Base-by-base conservation (phyloP, 495 filamentous ascomycete species). In the Hypoxylon cercidicola region DNA sequence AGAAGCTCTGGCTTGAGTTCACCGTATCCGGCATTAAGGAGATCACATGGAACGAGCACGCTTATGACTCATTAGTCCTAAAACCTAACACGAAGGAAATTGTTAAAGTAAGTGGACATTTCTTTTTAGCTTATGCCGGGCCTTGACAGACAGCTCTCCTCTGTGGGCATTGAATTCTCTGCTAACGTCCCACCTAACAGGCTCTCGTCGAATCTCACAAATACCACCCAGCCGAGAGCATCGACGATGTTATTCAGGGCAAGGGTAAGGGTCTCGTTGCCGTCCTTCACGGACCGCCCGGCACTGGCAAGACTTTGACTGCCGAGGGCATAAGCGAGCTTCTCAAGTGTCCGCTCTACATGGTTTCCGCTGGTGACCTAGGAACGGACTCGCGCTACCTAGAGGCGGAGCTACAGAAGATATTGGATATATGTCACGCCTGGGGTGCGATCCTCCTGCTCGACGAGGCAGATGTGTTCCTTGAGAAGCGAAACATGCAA, bases 1-100 rank as follows among this genome's bases (percentile, higher is more conserved):
- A 96, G 74, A 97, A 96, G 79, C 78, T 92, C 1, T 97, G 93
- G 93, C 84, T 97, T 0, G 92, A 97, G 75, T 96, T 97, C 68
- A 89, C 87, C 18, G 87, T 97, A 45, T 92, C 89, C 0, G 89
- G 90, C 11, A 85, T 97, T 70, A 88, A 87, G 58, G 90, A 93
- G 19, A 94, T 93, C 64, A 79, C 86, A 32, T 96, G 90, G 90
- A 91, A 95, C 69, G 87, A 89, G 41, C 82, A 85, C n/a, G 92
- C 92, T 4, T 95, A 93, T 69, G 85, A 89, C 55, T 89, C 86
- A 3, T 83, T 96, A 15, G 90, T 95, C 2, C 80, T 96, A 9
- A 87, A 90, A 1, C 77, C 83, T 12, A 88, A 89, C 55, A 90
- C 91, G 51, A 95, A 96, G 64, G 84, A 85, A 13, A 92, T 95